A percentile compares a stretch with the other conserved stretches of the same genome.
Evolutionary conservation across 345 rosid species (phyloP).

Genomic region (Syzygium jambos): DNA sequence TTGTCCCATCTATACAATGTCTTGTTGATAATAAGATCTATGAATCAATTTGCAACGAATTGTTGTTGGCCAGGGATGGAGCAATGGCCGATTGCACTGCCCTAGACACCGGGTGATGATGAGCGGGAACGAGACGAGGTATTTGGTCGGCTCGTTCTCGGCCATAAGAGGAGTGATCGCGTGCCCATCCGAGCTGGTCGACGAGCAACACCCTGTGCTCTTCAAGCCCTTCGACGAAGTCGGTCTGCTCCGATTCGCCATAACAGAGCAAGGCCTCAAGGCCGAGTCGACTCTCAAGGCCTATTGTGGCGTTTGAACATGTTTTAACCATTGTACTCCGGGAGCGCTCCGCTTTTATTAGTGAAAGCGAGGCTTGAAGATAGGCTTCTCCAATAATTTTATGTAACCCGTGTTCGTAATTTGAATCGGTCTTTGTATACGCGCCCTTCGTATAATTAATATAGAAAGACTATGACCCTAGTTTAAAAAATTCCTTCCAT

Average conservation of each 20-base stretch:
- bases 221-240: slow-evolving; percentile 18
- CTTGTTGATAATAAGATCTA: no score
- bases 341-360: no score
- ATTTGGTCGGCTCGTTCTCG: slow-evolving; percentile 8
- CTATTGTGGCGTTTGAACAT: slow-evolving; percentile 4
- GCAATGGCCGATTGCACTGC: neutral
- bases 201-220: slow-evolving; percentile 18
- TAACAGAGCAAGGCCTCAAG: neutral
- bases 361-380: no score
- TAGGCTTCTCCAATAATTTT: no score
- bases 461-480: no score
- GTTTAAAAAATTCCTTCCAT: neutral
- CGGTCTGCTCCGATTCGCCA: neutral
- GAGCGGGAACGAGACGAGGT: neutral
- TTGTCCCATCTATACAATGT: no score
- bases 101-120: neutral
- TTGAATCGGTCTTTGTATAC: no score
- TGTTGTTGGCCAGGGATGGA: neutral
- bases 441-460: no score
- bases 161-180: neutral
- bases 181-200: slow-evolving; percentile 10
- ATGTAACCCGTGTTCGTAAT: no score
- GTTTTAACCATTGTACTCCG: neutral
- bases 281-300: neutral
- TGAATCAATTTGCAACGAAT: neutral